Evolutionary conservation across 192 early-diverging fungal species (phyloP).

Genomic region (Coemansia aciculifera): DNA sequence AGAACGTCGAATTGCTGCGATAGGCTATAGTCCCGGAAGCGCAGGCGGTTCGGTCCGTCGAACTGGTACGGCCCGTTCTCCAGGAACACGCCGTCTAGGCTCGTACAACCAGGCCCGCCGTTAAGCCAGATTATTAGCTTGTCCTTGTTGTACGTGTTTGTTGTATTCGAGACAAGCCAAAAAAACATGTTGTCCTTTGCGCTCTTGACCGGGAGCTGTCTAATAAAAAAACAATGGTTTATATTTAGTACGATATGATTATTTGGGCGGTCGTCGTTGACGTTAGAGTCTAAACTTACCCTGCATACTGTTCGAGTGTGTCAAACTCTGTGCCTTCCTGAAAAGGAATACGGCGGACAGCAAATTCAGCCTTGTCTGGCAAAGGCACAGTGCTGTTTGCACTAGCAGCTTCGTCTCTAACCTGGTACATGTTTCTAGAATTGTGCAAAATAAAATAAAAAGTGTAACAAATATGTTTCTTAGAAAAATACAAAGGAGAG

Average conservation of each 20-base stretch:
- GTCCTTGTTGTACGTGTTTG: conserved; percentile 51
- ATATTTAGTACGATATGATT: no score
- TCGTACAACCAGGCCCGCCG: conserved; percentile 64
- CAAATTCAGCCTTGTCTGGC: conserved; percentile 23
- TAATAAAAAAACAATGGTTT: neutral
- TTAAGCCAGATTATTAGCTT: conserved; percentile 65
- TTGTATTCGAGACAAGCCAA: conserved; percentile 55
- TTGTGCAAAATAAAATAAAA: neutral
- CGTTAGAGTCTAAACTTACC: conserved; percentile 12
- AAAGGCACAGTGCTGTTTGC: conserved; percentile 3
- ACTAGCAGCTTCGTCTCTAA: neutral
- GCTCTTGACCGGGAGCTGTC: conserved; percentile 42
- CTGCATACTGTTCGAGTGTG: conserved; percentile 42
- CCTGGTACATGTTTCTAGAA: neutral
- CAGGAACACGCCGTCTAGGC: conserved; percentile 67
- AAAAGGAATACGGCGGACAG: conserved; percentile 31
- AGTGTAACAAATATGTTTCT: neutral
- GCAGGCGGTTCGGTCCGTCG: conserved; percentile 24
- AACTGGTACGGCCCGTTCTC: conserved; percentile 67
- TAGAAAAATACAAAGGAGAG: neutral
- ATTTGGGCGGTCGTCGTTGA: neutral
- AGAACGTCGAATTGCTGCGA: conserved; percentile 55
- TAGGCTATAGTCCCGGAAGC: conserved; percentile 38
- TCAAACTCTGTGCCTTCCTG: conserved; percentile 34
- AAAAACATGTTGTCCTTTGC: conserved; percentile 53